Conservation (phyloP, 352 stramenopile species). For the Pythium rishiriense region DNA sequence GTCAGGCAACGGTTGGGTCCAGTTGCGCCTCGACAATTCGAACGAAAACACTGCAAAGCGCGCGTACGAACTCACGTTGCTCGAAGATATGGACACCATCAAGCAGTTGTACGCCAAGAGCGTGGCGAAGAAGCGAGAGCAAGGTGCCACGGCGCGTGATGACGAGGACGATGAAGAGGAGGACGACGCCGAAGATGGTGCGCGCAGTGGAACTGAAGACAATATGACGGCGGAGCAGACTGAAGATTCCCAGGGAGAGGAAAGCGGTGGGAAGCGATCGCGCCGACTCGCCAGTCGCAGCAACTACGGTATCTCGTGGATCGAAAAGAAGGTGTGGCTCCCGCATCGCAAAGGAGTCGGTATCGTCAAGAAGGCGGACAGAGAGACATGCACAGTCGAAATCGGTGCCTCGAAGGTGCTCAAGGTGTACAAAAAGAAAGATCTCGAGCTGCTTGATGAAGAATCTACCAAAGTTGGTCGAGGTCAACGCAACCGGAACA, state of each 20-base stretch:
- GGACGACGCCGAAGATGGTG: conserved; percentile 50
- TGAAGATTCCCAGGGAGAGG: conserved; percentile 81
- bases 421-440: conserved; percentile 87
- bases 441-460: conserved; percentile 77
- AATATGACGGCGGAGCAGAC: conserved; percentile 56
- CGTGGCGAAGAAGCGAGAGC: conserved; percentile 52
- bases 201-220: conserved; percentile 50
- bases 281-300: conserved; percentile 72
- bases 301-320: conserved; percentile 88
- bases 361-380: conserved; percentile 82
- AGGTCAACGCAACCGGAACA: conserved; percentile 63
- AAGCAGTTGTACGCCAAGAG: conserved; percentile 73
- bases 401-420: conserved; percentile 68
- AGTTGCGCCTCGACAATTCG: conserved; percentile 79
- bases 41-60: conserved; percentile 87
- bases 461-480: conserved; percentile 52
- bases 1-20: conserved; percentile 89
- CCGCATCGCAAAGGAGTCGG: conserved; percentile 75
- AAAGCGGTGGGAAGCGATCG: conserved; percentile 62
- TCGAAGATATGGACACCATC: conserved; percentile 84
- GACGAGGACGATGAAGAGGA: conserved; percentile 57
- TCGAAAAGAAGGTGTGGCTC: conserved; percentile 81
- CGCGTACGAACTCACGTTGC: conserved; percentile 83
- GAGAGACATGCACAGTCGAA: conserved; percentile 85
- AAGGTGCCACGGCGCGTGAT: conserved; percentile 32